A percentile compares a stretch with the other conserved stretches of the same genome.
Evolutionary conservation across 768 basidiomycete species (phyloP).

Genomic region (Tylopilus balloui): DNA sequence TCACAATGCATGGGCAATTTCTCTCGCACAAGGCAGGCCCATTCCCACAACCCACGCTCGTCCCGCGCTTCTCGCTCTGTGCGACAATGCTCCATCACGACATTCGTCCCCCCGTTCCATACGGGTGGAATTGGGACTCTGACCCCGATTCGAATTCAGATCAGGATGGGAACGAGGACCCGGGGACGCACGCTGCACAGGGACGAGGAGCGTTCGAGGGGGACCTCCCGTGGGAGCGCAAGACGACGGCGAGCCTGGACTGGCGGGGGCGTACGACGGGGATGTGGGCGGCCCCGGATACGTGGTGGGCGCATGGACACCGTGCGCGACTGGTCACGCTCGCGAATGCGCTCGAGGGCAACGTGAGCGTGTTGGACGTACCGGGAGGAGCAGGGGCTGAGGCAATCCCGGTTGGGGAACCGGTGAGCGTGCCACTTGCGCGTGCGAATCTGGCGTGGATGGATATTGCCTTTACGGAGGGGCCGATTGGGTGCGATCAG

Average conservation of each 20-base stretch:
- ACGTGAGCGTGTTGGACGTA: conserved; percentile 36
- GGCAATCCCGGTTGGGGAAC: conserved; percentile 33
- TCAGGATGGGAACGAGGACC: background rate
- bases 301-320: conserved; percentile 50
- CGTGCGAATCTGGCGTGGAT: conserved; percentile 50
- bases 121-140: conserved; percentile 45
- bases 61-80: conserved; percentile 53
- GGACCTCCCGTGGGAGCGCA: conserved; percentile 63
- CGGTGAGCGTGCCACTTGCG: conserved; percentile 33
- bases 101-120: conserved; percentile 47
- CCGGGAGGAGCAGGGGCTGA: conserved; percentile 16
- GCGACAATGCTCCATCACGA: conserved; percentile 50
- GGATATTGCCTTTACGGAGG: conserved; percentile 55
- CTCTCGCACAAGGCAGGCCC: conserved; percentile 47
- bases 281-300: conserved; percentile 35
- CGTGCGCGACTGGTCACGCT: conserved; percentile 44
- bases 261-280: conserved; percentile 80
- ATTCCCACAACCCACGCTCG: conserved; percentile 35
- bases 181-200: too few relatives aligned
- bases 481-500: conserved; percentile 39
- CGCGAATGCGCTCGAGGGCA: conserved; percentile 40
- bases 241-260: conserved; percentile 53
- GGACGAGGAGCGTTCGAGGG: conserved; percentile 33
- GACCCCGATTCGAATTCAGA: conserved; percentile 17
- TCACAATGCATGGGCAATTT: conserved; percentile 48